These are phyloP conservation scores for Ligustrum vulgare DNA, from an alignment of 257 asterid species.

Conservation along the genomic window DNA sequence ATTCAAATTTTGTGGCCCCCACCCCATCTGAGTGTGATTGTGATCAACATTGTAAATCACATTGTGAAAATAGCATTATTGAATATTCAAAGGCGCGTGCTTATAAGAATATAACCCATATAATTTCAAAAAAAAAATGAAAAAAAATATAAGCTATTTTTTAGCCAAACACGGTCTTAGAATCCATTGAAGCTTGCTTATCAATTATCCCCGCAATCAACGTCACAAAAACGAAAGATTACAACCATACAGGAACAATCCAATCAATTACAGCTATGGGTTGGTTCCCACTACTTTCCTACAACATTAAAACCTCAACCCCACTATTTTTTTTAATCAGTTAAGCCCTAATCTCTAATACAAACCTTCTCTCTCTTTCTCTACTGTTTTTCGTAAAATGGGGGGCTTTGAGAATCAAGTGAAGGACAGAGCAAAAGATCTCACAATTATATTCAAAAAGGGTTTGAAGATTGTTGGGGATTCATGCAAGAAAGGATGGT, in stretches of 20 bases:
- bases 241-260: background rate
- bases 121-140: too few species aligned
- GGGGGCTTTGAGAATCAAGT: conserved; percentile 53
- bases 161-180: background rate
- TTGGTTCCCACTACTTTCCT: conserved; percentile 37
- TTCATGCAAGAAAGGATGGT: conserved; percentile 71
- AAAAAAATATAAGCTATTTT: too few species aligned
- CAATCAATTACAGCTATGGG: conserved; percentile 17
- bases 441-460: conserved; percentile 42
- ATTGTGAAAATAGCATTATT: too few species aligned
- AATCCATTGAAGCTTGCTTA: background rate
- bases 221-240: background rate
- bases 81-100: too few species aligned
- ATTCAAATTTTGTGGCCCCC: too few species aligned
- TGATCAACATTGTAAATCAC: too few species aligned
- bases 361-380: background rate
- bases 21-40: too few species aligned
- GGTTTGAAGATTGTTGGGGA: conserved; percentile 48
- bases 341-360: background rate
- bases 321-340: background rate
- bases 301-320: conserved; percentile 13
- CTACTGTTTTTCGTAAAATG: conserved; percentile 27
- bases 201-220: conserved; percentile 22
- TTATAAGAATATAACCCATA: too few species aligned
- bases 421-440: conserved; percentile 46